A percentile compares a stretch with the other conserved stretches of the same genome.
phyloP scores from a whole-genome alignment of 2,329 filamentous ascomycete species.

The Ophiocordyceps camponoti-saundersi region DNA sequence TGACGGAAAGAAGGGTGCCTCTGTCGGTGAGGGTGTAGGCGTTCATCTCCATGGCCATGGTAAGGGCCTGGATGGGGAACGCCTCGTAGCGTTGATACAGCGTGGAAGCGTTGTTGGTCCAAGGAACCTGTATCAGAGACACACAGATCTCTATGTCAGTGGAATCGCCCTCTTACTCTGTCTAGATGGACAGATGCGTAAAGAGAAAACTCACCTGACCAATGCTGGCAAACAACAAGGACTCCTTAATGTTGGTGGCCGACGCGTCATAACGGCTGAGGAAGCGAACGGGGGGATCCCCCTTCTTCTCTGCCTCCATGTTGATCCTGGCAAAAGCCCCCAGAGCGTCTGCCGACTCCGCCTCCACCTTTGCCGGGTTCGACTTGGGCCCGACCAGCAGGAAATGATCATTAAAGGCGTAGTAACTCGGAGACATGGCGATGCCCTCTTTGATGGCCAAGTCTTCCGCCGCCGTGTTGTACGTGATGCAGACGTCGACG shows the following conservation, averaged over 20 bases:
- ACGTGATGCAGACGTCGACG: constrained; percentile 27
- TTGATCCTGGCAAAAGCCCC: constrained; percentile 9
- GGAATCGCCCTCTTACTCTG: no score
- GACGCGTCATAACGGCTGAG: constrained; percentile 29
- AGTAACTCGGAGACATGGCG: constrained; percentile 13
- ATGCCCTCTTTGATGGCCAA: constrained; percentile 23
- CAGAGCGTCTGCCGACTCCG: constrained; percentile 10
- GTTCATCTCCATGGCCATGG: constrained; percentile 19
- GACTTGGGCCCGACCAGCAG: constrained; percentile 20
- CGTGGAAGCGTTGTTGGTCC: constrained; percentile 23
- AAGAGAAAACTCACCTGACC: constrained; percentile 15
- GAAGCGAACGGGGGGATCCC: constrained; percentile 19
- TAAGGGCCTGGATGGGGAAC: constrained; percentile 26
- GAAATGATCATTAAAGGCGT: constrained; percentile 29
- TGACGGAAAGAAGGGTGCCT: constrained; percentile 24
- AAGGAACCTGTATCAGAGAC: no score
- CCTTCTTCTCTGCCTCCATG: constrained; percentile 14
- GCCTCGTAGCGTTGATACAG: constrained; percentile 30
- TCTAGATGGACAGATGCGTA: background rate
- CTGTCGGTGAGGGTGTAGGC: constrained; percentile 30
- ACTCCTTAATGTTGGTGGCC: constrained; percentile 30
- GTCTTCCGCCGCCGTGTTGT: constrained; percentile 22
- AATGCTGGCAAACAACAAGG: constrained; percentile 24
- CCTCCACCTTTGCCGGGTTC: constrained; percentile 16
- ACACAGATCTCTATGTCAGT: no score